phyloP scores from a whole-genome alignment of 306 rosid genomes.

The Neltuma alba region DNA sequence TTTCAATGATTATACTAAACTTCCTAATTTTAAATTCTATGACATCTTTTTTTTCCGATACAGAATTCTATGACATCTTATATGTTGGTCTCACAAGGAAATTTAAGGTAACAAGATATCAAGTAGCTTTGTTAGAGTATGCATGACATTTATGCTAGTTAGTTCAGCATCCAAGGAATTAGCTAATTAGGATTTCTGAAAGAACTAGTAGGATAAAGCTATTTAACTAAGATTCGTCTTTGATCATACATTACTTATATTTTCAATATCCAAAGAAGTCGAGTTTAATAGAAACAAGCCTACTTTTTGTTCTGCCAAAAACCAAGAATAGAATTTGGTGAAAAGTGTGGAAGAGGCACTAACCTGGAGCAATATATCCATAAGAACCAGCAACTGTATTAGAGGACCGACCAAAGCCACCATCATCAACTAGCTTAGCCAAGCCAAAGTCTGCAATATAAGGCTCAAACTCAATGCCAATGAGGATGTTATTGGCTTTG shows the following conservation, averaged over 20 bases:
- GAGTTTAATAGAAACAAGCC: background rate
- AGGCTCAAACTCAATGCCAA: conserved; percentile 93
- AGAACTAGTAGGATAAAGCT: background rate
- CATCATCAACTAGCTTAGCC: conserved; percentile 91
- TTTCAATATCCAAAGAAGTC: background rate
- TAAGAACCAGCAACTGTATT: conserved; percentile 97
- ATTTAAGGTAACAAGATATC: background rate
- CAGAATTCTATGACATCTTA: background rate
- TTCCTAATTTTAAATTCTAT: background rate
- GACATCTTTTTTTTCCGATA: too few relatives aligned
- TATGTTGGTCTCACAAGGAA: background rate
- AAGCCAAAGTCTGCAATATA: conserved; percentile 96
- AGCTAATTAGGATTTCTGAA: background rate
- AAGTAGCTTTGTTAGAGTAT: background rate
- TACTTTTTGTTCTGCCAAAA: background rate
- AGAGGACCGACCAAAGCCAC: conserved; percentile 75
- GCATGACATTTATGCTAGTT: background rate
- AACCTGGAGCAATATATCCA: conserved; percentile 98
- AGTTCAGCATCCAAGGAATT: background rate
- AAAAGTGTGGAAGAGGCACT: conserved; percentile 29
- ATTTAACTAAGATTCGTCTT: background rate
- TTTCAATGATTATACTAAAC: background rate
- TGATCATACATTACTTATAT: background rate
- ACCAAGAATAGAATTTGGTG: background rate
- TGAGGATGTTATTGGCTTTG: conserved; percentile 95